A percentile compares a stretch with the other conserved stretches of the same genome.
Evolutionary conservation across 2,329 filamentous ascomycete genomes (phyloP).

Genomic region (Decorospora gaudefroyi): DNA sequence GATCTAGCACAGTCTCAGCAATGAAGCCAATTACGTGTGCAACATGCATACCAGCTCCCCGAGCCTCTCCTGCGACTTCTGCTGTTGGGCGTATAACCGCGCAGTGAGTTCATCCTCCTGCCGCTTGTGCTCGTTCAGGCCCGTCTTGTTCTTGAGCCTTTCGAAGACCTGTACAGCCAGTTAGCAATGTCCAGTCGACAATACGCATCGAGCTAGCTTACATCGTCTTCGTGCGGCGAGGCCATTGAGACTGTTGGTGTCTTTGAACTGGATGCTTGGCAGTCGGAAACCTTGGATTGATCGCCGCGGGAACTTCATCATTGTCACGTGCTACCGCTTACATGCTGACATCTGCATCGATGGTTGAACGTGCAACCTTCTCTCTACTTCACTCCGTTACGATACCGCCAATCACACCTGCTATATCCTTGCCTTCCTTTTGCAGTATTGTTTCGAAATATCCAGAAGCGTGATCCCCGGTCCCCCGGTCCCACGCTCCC

Average conservation of each 20-base stretch:
- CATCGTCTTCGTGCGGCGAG: constrained; percentile 54
- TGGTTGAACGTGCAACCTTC: constrained; percentile 3
- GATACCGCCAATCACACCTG: too few relatives aligned
- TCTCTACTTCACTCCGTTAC: background rate
- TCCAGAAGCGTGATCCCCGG: too few relatives aligned
- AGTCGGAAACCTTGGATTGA: constrained; percentile 24
- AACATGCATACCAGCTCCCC: constrained; percentile 63
- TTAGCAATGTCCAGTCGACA: constrained; percentile 13
- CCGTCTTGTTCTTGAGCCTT: constrained; percentile 61
- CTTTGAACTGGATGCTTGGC: constrained; percentile 35
- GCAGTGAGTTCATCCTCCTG: constrained; percentile 65
- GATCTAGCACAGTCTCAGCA: constrained; percentile 57
- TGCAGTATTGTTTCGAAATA: too few relatives aligned
- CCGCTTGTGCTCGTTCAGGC: constrained; percentile 63
- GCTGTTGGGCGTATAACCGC: constrained; percentile 61
- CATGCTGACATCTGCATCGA: constrained; percentile 5
- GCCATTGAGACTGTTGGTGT: constrained; percentile 48
- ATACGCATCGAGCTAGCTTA: constrained; percentile 28
- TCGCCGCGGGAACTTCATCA: constrained; percentile 10
- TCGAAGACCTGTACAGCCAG: constrained; percentile 59
- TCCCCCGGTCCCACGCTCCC: too few relatives aligned
- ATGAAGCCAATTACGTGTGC: constrained; percentile 4
- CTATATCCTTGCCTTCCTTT: too few relatives aligned
- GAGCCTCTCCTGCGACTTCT: constrained; percentile 66
- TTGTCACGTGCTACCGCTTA: constrained; percentile 23